These are phyloP conservation scores for Solanum corneliomulleri DNA, from an alignment of 257 asterid genomes.

Conservation along the genomic window DNA sequence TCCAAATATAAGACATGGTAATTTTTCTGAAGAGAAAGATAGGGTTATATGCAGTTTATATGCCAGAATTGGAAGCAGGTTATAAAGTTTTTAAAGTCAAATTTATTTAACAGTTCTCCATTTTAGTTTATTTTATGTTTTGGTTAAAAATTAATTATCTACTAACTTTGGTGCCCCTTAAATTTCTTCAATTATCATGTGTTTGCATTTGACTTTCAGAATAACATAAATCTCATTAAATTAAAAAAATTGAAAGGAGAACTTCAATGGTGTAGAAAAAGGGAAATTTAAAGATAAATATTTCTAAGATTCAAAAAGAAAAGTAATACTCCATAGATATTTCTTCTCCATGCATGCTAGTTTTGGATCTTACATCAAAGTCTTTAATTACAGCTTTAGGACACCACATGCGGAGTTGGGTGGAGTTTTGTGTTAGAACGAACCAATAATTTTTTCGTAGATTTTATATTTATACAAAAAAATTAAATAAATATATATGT, in stretches of 20 bases:
- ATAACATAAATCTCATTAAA: background rate
- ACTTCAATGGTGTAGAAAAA: background rate
- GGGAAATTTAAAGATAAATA: background rate
- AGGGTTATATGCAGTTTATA: constrained; percentile 9
- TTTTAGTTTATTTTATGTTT: background rate
- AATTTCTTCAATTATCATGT: background rate
- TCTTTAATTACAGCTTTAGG: background rate
- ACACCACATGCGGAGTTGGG: too few species aligned
- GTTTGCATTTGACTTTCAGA: background rate
- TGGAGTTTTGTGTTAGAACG: too few species aligned
- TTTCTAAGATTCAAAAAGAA: background rate
- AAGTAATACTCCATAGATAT: background rate
- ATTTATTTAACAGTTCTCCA: background rate
- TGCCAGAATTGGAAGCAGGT: constrained; percentile 19
- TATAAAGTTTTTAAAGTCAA: background rate
- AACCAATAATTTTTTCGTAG: too few species aligned
- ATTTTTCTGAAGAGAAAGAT: constrained; percentile 10
- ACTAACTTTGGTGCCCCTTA: background rate
- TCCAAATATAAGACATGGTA: constrained; percentile 11
- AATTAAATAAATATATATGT: too few species aligned
- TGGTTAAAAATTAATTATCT: background rate
- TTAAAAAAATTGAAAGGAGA: background rate
- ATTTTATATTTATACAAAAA: too few species aligned
- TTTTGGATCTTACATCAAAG: background rate
- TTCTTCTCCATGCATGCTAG: background rate